Evolutionary conservation across 305 asterid genomes (phyloP).

Genomic region (Rubia balearica): DNA sequence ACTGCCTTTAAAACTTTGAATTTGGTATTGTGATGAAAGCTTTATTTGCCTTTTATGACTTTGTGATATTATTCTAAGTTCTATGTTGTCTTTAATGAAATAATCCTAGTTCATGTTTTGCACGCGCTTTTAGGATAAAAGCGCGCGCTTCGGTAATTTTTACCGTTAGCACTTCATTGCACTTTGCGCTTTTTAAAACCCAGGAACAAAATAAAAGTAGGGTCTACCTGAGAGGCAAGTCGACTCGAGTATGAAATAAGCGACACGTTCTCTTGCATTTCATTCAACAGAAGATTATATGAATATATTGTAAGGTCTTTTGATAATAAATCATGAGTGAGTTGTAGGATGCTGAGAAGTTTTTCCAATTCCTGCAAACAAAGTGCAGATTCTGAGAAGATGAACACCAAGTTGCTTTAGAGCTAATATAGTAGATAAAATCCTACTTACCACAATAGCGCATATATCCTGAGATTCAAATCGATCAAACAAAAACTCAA

Average conservation of each 20-base stretch:
- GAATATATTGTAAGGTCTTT: conserved; percentile 81
- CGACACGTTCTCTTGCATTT: conserved; percentile 96
- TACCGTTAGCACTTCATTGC: too few relatives aligned
- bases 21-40: too few relatives aligned
- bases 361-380: conserved; percentile 80
- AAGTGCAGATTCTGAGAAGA: conserved; percentile 21
- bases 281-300: conserved; percentile 72
- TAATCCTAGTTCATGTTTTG: too few relatives aligned
- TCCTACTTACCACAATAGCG: conserved; percentile 71
- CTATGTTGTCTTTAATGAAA: too few relatives aligned
- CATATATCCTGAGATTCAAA: conserved; percentile 95
- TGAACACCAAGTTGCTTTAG: conserved; percentile 14
- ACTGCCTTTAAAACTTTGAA: too few relatives aligned
- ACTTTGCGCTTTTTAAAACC: too few relatives aligned
- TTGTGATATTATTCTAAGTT: too few relatives aligned
- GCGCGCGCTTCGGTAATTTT: too few relatives aligned
- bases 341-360: conserved; percentile 69
- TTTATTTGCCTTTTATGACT: too few relatives aligned
- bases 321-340: conserved; percentile 73
- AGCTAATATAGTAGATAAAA: conserved; percentile 8
- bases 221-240: conserved; percentile 83
- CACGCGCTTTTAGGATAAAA: too few relatives aligned
- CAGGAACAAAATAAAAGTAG: neutral
- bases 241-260: conserved; percentile 96
- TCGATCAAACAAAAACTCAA: conserved; percentile 85